phyloP scores from a whole-genome alignment of 352 stramenopile genomes.

The Phytophthora macrochlamydospora region DNA sequence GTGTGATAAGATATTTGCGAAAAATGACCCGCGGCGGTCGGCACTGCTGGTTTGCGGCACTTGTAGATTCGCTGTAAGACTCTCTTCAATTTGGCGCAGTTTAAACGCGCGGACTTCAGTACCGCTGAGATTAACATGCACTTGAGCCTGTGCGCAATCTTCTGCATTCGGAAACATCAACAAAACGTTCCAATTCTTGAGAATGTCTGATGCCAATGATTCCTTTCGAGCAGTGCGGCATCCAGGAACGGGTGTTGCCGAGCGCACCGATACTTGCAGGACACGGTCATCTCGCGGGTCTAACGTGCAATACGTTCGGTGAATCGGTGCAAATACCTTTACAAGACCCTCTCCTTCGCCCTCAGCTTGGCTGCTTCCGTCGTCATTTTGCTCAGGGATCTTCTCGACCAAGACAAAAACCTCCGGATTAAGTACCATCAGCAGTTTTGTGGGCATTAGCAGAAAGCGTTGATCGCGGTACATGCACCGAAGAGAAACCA shows the following conservation, averaged over 20 bases:
- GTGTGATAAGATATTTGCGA: slow-evolving; percentile 19
- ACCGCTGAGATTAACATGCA: slow-evolving; percentile 72
- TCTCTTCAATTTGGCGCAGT: slow-evolving; percentile 76
- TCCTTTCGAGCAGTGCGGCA: slow-evolving; percentile 68
- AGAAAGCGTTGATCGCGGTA: slow-evolving; percentile 84
- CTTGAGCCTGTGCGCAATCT: slow-evolving; percentile 69
- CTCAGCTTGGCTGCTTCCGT: slow-evolving; percentile 20
- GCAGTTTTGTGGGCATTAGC: slow-evolving; percentile 54
- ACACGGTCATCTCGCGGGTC: slow-evolving; percentile 76
- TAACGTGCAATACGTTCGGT: slow-evolving; percentile 72
- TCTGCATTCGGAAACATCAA: slow-evolving; percentile 68
- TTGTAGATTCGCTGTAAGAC: slow-evolving; percentile 63
- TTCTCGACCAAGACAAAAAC: slow-evolving; percentile 72
- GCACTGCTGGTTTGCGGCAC: slow-evolving; percentile 52
- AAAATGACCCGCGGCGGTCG: slow-evolving; percentile 33
- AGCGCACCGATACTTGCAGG: slow-evolving; percentile 71
- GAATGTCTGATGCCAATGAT: slow-evolving; percentile 25
- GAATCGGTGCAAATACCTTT: slow-evolving; percentile 70
- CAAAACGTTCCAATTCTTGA: slow-evolving; percentile 61
- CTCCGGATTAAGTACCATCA: slow-evolving; percentile 80
- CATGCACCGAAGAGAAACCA: slow-evolving; percentile 73
- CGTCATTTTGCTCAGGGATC: slow-evolving; percentile 29
- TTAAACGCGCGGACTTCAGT: slow-evolving; percentile 83
- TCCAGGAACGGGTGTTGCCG: slow-evolving; percentile 51
- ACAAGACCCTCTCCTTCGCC: slow-evolving; percentile 49